phyloP scores from a whole-genome alignment of 441 rosid species.

The Pelargonium australe region DNA sequence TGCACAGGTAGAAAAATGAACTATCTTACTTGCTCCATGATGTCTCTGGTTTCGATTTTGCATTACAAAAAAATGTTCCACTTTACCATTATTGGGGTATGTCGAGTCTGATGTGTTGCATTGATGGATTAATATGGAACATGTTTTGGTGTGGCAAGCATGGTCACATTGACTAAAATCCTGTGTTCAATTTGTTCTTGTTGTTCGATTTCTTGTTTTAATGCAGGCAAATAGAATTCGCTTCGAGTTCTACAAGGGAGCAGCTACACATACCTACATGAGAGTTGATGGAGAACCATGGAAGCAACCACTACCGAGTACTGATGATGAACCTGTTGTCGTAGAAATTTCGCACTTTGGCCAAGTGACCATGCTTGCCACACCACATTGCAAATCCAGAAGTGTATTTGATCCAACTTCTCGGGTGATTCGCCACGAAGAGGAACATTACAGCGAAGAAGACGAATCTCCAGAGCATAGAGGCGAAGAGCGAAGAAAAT shows the following conservation, averaged over 20 bases:
- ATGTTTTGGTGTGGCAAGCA: too few relatives aligned
- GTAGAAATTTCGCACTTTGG: constrained; percentile 85
- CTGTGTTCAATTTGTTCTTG: too few relatives aligned
- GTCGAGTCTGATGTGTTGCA: too few relatives aligned
- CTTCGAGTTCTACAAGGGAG: constrained; percentile 72
- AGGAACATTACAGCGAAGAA: constrained; percentile 40
- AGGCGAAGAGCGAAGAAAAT: constrained; percentile 56
- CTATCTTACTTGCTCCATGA: neutral
- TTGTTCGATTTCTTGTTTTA: neutral
- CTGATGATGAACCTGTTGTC: constrained; percentile 57
- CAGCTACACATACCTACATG: constrained; percentile 73
- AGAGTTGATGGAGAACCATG: constrained; percentile 96
- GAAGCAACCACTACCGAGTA: constrained; percentile 77
- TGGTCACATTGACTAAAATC: too few relatives aligned
- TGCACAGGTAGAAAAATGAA: constrained; percentile 56
- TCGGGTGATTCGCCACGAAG: constrained; percentile 19
- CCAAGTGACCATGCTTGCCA: constrained; percentile 87
- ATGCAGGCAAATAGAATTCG: constrained; percentile 69
- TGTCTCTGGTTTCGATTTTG: neutral
- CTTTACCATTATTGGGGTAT: too few relatives aligned
- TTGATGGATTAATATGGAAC: too few relatives aligned
- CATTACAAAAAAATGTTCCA: too few relatives aligned
- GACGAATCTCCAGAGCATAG: constrained; percentile 30
- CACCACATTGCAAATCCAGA: constrained; percentile 56
- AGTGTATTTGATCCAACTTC: constrained; percentile 43